phyloP scores from a whole-genome alignment of 768 basidiomycete species.

The Crepidotus variabilis region DNA sequence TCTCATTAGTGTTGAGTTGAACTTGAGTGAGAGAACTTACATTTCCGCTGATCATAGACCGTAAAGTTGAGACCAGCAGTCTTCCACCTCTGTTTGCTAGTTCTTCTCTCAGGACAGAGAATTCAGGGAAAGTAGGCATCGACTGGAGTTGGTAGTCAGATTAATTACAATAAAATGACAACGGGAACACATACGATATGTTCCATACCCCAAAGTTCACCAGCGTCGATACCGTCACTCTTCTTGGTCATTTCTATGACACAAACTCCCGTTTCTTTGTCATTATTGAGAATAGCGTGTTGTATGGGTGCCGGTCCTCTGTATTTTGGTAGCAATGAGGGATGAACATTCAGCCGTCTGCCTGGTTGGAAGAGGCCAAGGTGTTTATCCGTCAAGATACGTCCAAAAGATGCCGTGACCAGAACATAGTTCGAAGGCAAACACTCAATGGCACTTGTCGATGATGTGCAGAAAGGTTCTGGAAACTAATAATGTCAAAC shows the following conservation, averaged over 20 bases:
- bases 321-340: conserved; percentile 80
- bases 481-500: conserved; percentile 22
- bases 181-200: conserved; percentile 47
- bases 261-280: conserved; percentile 71
- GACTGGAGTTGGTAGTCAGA: conserved; percentile 31
- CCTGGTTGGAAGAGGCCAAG: conserved; percentile 56
- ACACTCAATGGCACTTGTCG: conserved; percentile 13
- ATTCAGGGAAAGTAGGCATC: conserved; percentile 49
- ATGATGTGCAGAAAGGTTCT: conserved; percentile 35
- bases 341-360: conserved; percentile 82
- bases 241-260: conserved; percentile 73
- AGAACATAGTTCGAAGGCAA: conserved; percentile 50
- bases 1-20: no score
- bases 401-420: conserved; percentile 88
- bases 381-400: conserved; percentile 65
- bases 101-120: conserved; percentile 47
- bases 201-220: conserved; percentile 58
- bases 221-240: conserved; percentile 73
- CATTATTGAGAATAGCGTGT: conserved; percentile 67
- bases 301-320: conserved; percentile 94
- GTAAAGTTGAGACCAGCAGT: conserved; percentile 67
- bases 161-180: neutral
- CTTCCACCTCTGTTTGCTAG: conserved; percentile 66
- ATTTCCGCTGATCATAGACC: conserved; percentile 54
- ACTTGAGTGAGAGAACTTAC: conserved; percentile 29